Conservation (phyloP, 352 stramenopile species). For the Pythium angustatum region DNA sequence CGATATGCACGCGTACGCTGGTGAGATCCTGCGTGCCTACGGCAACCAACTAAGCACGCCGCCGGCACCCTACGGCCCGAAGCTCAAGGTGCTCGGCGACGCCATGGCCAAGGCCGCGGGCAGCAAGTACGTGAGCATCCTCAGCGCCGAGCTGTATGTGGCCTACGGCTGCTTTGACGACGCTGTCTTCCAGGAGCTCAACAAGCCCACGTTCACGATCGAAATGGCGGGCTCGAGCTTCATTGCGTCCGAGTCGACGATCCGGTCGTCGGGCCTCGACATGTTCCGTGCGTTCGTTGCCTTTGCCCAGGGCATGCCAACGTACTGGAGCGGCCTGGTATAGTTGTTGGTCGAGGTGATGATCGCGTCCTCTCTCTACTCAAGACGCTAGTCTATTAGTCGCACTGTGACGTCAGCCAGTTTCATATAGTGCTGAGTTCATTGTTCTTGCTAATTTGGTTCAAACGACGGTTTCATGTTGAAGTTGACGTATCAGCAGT, state of each 20-base stretch:
- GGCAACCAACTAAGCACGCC: constrained; percentile 20
- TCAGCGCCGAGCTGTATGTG: constrained; percentile 25
- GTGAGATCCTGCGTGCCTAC: constrained; percentile 29
- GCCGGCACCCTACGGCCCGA: constrained; percentile 28
- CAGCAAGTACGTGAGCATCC: constrained; percentile 23
- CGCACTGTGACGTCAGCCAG: no score
- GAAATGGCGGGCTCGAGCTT: constrained; percentile 34
- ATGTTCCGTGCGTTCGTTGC: constrained; percentile 15
- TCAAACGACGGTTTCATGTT: no score
- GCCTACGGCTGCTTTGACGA: constrained; percentile 36
- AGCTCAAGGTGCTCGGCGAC: constrained; percentile 29
- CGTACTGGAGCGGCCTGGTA: constrained; percentile 23
- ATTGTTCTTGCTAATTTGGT: no score
- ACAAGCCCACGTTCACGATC: constrained; percentile 34
- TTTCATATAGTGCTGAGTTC: no score
- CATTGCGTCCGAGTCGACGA: constrained; percentile 21
- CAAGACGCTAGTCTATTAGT: no score
- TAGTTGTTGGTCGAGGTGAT: background rate
- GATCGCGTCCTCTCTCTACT: no score
- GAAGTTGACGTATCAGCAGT: no score
- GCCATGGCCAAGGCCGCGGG: constrained; percentile 15
- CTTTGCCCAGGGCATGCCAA: constrained; percentile 20
- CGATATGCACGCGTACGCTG: constrained; percentile 34
- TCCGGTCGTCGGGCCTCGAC: constrained; percentile 15
- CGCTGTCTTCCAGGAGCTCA: constrained; percentile 31